Conservation (phyloP, 495 filamentous ascomycete species). For the Daldinia caldariorum region DNA sequence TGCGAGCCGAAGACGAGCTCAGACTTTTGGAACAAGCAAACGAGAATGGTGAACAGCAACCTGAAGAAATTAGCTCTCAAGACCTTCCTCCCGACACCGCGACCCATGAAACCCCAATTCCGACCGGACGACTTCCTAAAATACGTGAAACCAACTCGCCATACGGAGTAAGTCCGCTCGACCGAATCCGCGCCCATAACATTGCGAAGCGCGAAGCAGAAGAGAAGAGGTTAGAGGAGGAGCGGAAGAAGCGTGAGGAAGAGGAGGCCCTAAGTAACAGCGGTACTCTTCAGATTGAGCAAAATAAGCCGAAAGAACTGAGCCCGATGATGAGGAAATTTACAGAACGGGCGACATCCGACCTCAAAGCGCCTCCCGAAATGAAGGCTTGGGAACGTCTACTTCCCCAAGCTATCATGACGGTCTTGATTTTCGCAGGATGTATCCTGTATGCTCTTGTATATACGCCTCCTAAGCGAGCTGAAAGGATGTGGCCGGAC, state of each 20-base stretch:
- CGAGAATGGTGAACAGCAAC: conserved; percentile 37
- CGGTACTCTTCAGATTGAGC: conserved; percentile 59
- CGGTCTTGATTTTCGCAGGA: conserved; percentile 60
- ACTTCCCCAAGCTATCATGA: conserved; percentile 69
- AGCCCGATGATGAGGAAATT: conserved; percentile 53
- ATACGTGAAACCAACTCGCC: conserved; percentile 45
- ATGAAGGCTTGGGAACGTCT: conserved; percentile 67
- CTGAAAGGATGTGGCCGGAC: conserved; percentile 73
- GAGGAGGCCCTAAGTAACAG: conserved; percentile 64
- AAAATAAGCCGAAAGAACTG: conserved; percentile 42
- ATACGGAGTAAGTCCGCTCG: conserved; percentile 60
- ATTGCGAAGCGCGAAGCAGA: conserved; percentile 52
- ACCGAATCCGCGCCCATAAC: conserved; percentile 59
- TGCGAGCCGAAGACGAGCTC: conserved; percentile 66
- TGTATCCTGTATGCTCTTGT: conserved; percentile 64
- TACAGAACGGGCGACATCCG: conserved; percentile 50
- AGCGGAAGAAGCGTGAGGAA: conserved; percentile 59
- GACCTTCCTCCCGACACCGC: conserved; percentile 56
- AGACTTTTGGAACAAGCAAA: conserved; percentile 63
- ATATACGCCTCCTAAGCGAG: conserved; percentile 69
- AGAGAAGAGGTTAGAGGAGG: conserved; percentile 52
- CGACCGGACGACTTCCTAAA: conserved; percentile 39
- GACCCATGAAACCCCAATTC: conserved; percentile 42
- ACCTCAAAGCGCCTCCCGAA: conserved; percentile 58
- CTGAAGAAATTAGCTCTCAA: conserved; percentile 38